Conservation (phyloP, 805 yeast species). For the Cyberlindnera japonica region DNA sequence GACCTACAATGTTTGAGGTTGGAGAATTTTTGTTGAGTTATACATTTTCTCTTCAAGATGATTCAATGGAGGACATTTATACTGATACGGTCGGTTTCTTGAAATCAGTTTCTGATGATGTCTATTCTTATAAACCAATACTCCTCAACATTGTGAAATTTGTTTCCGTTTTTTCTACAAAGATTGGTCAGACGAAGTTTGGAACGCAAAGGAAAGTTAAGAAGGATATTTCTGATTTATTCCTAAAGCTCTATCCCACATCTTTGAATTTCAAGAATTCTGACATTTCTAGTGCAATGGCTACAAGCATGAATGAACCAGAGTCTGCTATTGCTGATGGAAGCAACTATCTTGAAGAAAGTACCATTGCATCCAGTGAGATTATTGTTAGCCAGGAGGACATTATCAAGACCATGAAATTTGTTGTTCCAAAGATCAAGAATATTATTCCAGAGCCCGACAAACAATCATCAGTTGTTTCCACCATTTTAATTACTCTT, state of each 20-base stretch:
- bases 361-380: slow-evolving; percentile 14
- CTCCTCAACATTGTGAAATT: slow-evolving; percentile 53
- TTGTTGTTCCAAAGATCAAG: slow-evolving; percentile 29
- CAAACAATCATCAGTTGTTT: slow-evolving; percentile 46
- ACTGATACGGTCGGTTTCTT: slow-evolving; percentile 51
- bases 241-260: slow-evolving; percentile 34
- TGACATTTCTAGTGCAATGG: slow-evolving; percentile 18
- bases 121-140: slow-evolving; percentile 43
- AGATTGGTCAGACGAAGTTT: slow-evolving; percentile 53
- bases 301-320: slow-evolving; percentile 6
- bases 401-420: slow-evolving; percentile 38
- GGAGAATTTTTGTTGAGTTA: slow-evolving; percentile 47
- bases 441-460: slow-evolving; percentile 51
- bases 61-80: slow-evolving; percentile 80
- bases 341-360: slow-evolving; percentile 13
- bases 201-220: slow-evolving; percentile 57
- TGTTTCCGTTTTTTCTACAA: slow-evolving; percentile 47
- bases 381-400: slow-evolving; percentile 37
- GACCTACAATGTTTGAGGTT: slow-evolving; percentile 16
- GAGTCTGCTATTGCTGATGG: slow-evolving; percentile 5
- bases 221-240: slow-evolving; percentile 51
- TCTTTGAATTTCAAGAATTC: slow-evolving; percentile 26
- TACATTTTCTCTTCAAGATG: slow-evolving; percentile 62
- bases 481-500: slow-evolving; percentile 50
- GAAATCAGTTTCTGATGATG: slow-evolving; percentile 50